Conservation (phyloP, 352 stramenopile genomes). For the Phytophthora quininea region DNA sequence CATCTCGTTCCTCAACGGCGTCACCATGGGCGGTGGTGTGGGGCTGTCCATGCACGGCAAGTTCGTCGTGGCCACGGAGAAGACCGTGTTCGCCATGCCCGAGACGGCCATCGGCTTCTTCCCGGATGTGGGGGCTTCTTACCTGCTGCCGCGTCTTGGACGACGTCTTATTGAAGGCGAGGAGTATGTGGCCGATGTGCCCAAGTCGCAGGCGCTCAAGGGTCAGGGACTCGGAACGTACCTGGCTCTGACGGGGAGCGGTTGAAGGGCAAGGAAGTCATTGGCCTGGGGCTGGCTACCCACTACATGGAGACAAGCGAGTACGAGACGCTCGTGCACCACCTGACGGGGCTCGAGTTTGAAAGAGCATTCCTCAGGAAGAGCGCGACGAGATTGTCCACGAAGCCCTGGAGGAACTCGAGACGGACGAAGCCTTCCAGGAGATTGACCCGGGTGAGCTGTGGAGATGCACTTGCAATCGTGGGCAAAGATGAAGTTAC, state of each 20-base stretch:
- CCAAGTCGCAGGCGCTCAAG: slow-evolving; percentile 70
- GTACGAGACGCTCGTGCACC: slow-evolving; percentile 89
- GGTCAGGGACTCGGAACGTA: slow-evolving; percentile 93
- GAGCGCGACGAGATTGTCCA: slow-evolving; percentile 88
- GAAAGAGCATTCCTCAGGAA: slow-evolving; percentile 71
- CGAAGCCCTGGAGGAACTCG: slow-evolving; percentile 74
- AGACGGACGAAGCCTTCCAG: slow-evolving; percentile 86
- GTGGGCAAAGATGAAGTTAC: not conserved
- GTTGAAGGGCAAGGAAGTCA: slow-evolving; percentile 88
- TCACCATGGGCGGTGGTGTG: slow-evolving; percentile 99
- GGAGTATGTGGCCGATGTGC: slow-evolving; percentile 74
- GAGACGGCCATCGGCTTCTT: slow-evolving; percentile 98
- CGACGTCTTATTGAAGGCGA: slow-evolving; percentile 71
- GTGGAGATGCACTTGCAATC: slow-evolving; percentile 1
- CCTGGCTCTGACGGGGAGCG: slow-evolving; percentile 93
- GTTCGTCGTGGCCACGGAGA: slow-evolving; percentile 97
- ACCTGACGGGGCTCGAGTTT: slow-evolving; percentile 86
- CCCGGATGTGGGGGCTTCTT: slow-evolving; percentile 95
- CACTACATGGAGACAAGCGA: slow-evolving; percentile 94
- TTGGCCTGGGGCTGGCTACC: slow-evolving; percentile 95
- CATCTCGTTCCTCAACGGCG: slow-evolving; percentile 96
- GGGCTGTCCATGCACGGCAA: slow-evolving; percentile 97
- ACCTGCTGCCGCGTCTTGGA: slow-evolving; percentile 91
- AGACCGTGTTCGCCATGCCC: slow-evolving; percentile 98
- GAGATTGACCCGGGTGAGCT: slow-evolving; percentile 67